Conservation (phyloP, 257 asterid species). For the Cynanchum wilfordii region DNA sequence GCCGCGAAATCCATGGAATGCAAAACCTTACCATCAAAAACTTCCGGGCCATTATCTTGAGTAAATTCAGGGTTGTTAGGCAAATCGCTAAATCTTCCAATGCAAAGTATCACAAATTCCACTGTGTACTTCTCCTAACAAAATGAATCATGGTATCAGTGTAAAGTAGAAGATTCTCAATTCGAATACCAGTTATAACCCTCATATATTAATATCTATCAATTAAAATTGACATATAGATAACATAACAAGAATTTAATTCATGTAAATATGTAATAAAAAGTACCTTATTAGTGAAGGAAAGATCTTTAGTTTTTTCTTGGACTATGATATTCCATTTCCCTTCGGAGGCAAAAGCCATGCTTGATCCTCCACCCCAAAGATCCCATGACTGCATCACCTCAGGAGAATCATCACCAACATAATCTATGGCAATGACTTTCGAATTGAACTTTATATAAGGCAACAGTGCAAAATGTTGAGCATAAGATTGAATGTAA, state of each 20-base stretch:
- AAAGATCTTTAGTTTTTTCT: conserved; percentile 5
- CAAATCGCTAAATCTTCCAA: conserved; percentile 61
- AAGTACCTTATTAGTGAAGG: no score
- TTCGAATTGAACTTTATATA: conserved; percentile 34
- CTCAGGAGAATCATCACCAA: conserved; percentile 34
- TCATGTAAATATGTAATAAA: no score
- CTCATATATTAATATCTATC: no score
- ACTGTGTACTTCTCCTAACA: conserved; percentile 42
- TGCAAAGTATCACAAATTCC: conserved; percentile 51
- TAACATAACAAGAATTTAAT: no score
- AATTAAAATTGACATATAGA: no score
- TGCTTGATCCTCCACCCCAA: conserved; percentile 52
- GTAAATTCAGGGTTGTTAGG: conserved; percentile 50
- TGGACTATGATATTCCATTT: conserved; percentile 50
- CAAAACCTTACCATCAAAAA: conserved; percentile 51
- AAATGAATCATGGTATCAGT: no score
- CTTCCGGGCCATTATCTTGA: conserved; percentile 42
- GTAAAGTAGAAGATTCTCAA: no score
- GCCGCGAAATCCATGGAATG: conserved; percentile 56
- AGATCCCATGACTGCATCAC: conserved; percentile 40
- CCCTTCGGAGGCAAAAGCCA: conserved; percentile 54
- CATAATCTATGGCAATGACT: conserved; percentile 39
- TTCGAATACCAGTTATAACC: no score
- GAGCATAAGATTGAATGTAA: conserved; percentile 48
- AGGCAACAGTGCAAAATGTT: conserved; percentile 27